Evolutionary conservation across 1,139 yeast species (phyloP).

Genomic region (Wickerhamomyces sp.): DNA sequence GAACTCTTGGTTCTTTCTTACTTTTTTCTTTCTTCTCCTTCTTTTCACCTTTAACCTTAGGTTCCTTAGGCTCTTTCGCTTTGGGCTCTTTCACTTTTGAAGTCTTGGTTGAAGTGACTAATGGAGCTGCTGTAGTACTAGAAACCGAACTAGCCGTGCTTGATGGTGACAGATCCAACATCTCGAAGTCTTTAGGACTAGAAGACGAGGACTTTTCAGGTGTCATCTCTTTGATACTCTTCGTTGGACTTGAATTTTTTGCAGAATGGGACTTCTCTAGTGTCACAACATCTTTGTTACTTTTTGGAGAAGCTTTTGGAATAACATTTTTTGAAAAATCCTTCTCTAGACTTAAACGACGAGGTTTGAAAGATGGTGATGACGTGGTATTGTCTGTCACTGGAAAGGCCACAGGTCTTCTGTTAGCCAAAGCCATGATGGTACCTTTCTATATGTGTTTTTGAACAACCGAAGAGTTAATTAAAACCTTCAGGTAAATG

Average conservation of each 20-base stretch:
- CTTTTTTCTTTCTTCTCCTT: slow-evolving; percentile 22
- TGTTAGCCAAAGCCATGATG: slow-evolving; percentile 50
- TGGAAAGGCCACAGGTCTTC: slow-evolving; percentile 43
- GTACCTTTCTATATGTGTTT: background rate
- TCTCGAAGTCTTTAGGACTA: slow-evolving; percentile 24
- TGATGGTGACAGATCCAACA: slow-evolving; percentile 22
- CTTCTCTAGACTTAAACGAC: slow-evolving; percentile 29
- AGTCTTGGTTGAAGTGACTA: slow-evolving; percentile 1
- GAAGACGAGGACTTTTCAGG: slow-evolving; percentile 26
- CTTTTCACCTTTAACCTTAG: slow-evolving; percentile 29
- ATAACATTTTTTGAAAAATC: slow-evolving; percentile 15
- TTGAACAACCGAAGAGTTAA: slow-evolving; percentile 18
- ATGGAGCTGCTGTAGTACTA: slow-evolving; percentile 3
- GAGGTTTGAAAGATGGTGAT: slow-evolving; percentile 44
- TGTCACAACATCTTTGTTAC: no score
- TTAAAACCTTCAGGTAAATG: slow-evolving; percentile 15
- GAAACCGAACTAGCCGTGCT: slow-evolving; percentile 16
- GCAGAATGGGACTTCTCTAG: no score
- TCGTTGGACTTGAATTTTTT: no score
- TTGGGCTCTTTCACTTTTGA: slow-evolving; percentile 6
- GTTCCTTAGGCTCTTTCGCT: slow-evolving; percentile 22
- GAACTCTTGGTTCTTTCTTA: slow-evolving; percentile 32
- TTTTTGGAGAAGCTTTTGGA: slow-evolving; percentile 9
- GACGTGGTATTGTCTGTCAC: slow-evolving; percentile 28
- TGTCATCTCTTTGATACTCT: slow-evolving; percentile 20